These are phyloP conservation scores for Basipetospora sp. DNA, from an alignment of 2,329 filamentous ascomycete genomes.

Conservation along the genomic window DNA sequence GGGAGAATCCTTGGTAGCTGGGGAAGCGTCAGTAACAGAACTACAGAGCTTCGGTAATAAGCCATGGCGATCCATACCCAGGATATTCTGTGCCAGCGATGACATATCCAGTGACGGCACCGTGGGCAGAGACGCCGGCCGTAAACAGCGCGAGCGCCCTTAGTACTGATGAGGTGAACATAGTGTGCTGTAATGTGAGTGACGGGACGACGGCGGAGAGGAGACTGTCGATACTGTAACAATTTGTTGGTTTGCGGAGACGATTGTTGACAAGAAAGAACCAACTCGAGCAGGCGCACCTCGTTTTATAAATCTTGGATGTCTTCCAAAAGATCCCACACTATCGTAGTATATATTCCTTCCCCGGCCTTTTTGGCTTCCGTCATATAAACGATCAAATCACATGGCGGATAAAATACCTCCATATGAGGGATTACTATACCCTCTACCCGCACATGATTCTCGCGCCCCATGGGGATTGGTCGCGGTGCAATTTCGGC, in stretches of 20 bases:
- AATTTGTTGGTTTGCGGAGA: too few relatives aligned
- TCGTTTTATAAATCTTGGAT: background rate
- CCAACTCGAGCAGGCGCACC: background rate
- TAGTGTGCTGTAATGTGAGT: background rate
- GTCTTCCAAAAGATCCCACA: background rate
- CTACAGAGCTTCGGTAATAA: background rate
- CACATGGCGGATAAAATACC: background rate
- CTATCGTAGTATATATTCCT: background rate
- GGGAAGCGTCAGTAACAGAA: background rate
- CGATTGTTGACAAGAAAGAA: too few relatives aligned
- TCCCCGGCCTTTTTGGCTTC: background rate
- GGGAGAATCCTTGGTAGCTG: conserved; percentile 33
- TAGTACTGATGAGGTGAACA: conserved; percentile 12
- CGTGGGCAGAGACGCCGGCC: conserved; percentile 19
- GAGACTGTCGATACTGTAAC: too few relatives aligned
- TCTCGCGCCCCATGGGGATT: too few relatives aligned
- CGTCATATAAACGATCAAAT: background rate
- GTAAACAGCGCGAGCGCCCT: conserved; percentile 17
- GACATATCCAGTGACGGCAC: conserved; percentile 31
- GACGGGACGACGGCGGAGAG: background rate
- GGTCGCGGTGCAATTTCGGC: too few relatives aligned
- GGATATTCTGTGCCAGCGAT: conserved; percentile 28
- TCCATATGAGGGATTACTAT: conserved; percentile 1
- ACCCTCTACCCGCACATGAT: background rate
- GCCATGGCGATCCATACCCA: conserved; percentile 13